A percentile compares a stretch with the other conserved stretches of the same genome.
Evolutionary conservation across 305 asterid genomes (phyloP).

Genomic region (Fraxinus albicans): DNA sequence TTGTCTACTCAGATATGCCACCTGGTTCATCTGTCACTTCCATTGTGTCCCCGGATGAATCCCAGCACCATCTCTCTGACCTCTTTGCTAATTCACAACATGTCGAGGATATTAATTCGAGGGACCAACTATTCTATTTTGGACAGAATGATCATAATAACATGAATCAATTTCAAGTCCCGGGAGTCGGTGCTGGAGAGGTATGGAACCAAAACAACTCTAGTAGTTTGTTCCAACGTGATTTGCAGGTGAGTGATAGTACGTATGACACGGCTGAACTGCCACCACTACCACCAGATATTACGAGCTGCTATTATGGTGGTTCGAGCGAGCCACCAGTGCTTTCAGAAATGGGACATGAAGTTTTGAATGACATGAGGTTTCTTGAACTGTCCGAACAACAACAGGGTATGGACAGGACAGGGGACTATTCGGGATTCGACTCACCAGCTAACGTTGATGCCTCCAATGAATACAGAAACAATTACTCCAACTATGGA

Average conservation of each 20-base stretch:
- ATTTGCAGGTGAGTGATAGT: background rate
- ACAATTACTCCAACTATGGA: slow-evolving; percentile 37
- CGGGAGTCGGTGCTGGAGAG: background rate
- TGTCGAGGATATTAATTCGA: background rate
- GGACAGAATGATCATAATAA: slow-evolving; percentile 23
- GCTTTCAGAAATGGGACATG: slow-evolving; percentile 70
- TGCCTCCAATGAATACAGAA: slow-evolving; percentile 24
- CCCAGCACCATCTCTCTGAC: slow-evolving; percentile 36
- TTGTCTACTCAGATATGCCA: slow-evolving; percentile 91
- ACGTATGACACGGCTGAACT: slow-evolving; percentile 35
- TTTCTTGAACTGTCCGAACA: slow-evolving; percentile 59
- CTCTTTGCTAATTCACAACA: slow-evolving; percentile 30
- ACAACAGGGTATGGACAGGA: slow-evolving; percentile 22
- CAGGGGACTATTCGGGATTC: slow-evolving; percentile 28
- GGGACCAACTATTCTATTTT: slow-evolving; percentile 29
- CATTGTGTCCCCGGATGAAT: slow-evolving; percentile 78
- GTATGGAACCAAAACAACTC: background rate
- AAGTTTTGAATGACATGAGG: slow-evolving; percentile 67
- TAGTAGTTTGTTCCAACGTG: background rate
- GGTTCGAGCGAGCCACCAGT: slow-evolving; percentile 56
- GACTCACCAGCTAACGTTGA: slow-evolving; percentile 15
- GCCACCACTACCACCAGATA: slow-evolving; percentile 95
- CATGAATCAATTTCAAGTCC: background rate
- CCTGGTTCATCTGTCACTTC: slow-evolving; percentile 81
- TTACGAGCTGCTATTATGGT: slow-evolving; percentile 51